Base-by-base conservation (phyloP, 371 early-diverging fungal genomes). In the Entomophthora muscae region DNA sequence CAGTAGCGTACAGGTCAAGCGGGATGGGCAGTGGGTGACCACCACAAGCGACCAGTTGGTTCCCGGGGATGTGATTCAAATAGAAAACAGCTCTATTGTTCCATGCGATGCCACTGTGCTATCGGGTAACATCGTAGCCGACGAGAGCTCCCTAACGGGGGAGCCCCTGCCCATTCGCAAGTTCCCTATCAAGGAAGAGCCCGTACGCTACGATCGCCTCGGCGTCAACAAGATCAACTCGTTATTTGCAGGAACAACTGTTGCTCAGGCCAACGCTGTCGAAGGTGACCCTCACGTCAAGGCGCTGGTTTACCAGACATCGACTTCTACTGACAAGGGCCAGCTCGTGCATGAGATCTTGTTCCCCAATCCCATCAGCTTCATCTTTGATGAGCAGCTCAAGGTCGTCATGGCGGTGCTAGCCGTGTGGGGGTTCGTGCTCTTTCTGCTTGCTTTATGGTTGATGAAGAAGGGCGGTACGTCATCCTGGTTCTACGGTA, bases 91-190 rank as follows among this genome's bases (percentile, higher is more conserved):
- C 70, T 29, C 66, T 65, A 60, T n/a, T 1, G 22, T 85, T 28
- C 82, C 85, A 12, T 82, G 82, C 64, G 89, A 91, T 75, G 86
- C 80, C 51, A 64, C 71, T 1, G 57, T 83, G 5, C 78, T 81
- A 77, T 75, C 75, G 63, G 83, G 83, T 0, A 68, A 71, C 26
- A 75, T 78, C 2, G 75, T 75, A 29, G 75, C 85, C 3, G 89
- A 91, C 63, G 88, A 88, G 69, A 79, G 83, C 63, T 84, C 89
- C 79, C 78, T 91, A 32, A 91, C 91, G 0, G 91, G 91, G 31
- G 91, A 91, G 70, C 76, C 85, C 24, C 64, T 88, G 7, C 88
- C 89, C 17, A 77, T 83, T 22, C 78, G 78, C 61, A 72, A 77
- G 28, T 78, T 82, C 61, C 80, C 83, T 0, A 80, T 84, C 0